Conservation (phyloP, 2,329 filamentous ascomycete genomes). For the Golovinomyces cichoracearum region DNA sequence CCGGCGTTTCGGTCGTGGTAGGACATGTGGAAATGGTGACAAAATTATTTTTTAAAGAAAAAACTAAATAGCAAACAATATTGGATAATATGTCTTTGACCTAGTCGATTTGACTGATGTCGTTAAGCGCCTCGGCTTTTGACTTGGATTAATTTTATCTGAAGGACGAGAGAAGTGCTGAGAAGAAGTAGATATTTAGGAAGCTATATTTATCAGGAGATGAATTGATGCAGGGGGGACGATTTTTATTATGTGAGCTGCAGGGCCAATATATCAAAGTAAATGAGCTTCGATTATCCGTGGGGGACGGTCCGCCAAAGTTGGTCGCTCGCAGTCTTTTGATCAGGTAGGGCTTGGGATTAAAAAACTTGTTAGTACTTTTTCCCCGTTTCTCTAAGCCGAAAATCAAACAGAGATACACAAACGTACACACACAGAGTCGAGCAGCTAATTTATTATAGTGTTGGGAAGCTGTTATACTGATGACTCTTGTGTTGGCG, state of each 20-base stretch:
- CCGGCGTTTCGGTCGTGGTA: conserved; percentile 13
- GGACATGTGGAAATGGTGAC: conserved; percentile 11
- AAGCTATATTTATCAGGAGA: not conserved
- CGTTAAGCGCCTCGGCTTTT: not conserved
- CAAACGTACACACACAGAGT: too few relatives aligned
- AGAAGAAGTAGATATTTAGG: not conserved
- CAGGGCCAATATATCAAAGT: not conserved
- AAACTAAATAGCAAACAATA: not conserved
- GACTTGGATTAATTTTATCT: not conserved
- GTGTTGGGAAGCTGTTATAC: not conserved
- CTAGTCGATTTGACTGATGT: not conserved
- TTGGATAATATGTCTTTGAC: not conserved
- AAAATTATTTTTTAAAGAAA: too few relatives aligned
- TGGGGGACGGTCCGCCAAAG: not conserved
- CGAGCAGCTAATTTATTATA: too few relatives aligned
- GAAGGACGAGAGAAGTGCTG: not conserved
- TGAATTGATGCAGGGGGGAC: not conserved
- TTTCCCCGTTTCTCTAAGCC: not conserved
- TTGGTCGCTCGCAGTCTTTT: not conserved
- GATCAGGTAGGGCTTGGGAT: not conserved
- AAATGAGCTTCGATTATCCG: not conserved
- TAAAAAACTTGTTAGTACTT: not conserved
- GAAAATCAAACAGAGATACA: not conserved
- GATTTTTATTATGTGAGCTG: not conserved
- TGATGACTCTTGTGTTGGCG: not conserved